phyloP scores from a whole-genome alignment of 352 stramenopile genomes.

The Pythium phragmiticola region DNA sequence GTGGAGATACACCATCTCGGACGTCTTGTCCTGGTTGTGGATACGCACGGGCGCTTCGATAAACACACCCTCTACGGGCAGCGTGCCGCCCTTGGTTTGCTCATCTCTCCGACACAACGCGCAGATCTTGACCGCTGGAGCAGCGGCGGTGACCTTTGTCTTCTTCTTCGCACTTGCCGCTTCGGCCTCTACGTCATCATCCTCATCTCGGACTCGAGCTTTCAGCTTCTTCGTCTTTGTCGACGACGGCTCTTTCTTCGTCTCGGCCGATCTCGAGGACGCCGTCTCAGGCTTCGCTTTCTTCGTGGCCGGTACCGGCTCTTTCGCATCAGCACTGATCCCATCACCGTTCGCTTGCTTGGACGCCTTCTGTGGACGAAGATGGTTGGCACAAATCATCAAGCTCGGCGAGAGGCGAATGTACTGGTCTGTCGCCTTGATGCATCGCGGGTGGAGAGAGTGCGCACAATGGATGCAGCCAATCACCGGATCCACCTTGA shows the following conservation, averaged over 20 bases:
- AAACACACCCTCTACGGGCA: conserved; percentile 61
- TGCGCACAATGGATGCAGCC: conserved; percentile 88
- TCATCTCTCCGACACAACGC: conserved; percentile 53
- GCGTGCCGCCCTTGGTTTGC: conserved; percentile 25
- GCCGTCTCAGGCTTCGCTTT: conserved; percentile 11
- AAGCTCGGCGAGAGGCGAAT: conserved; percentile 83
- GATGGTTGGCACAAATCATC: conserved; percentile 89
- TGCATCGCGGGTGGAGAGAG: conserved; percentile 79
- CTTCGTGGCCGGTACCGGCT: not conserved
- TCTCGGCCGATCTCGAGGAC: not conserved
- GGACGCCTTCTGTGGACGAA: conserved; percentile 34
- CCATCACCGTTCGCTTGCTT: not conserved
- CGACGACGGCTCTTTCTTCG: not conserved
- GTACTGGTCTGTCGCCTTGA: conserved; percentile 69
- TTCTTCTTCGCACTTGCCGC: conserved; percentile 25
- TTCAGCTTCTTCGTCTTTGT: conserved; percentile 17
- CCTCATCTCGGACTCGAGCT: conserved; percentile 8
- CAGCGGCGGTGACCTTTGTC: conserved; percentile 4
- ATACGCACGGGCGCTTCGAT: conserved; percentile 73
- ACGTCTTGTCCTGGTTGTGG: conserved; percentile 62
- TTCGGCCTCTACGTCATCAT: conserved; percentile 22
- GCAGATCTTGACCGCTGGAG: conserved; percentile 42
- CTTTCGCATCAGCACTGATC: not conserved
- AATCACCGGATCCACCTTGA: conserved; percentile 45
- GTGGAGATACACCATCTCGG: conserved; percentile 71